A percentile compares a stretch with the other conserved stretches of the same genome.
These are phyloP conservation scores for Gracilariopsis chorda DNA, from an alignment of 23 red algal genomes.

Conservation along the genomic window DNA sequence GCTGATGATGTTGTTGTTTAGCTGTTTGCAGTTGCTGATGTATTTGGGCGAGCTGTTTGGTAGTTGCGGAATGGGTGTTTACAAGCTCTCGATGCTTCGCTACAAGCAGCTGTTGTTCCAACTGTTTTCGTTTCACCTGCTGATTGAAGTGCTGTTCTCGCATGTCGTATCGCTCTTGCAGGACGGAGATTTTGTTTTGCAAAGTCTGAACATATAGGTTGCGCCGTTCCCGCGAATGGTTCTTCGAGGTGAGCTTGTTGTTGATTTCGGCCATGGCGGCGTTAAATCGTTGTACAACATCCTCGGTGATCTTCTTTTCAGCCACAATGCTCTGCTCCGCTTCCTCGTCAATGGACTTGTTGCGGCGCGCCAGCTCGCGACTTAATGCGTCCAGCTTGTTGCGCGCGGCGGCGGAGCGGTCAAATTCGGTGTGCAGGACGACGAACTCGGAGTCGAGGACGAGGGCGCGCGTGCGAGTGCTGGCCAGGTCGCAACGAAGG, in stretches of 20 bases:
- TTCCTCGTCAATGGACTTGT: slow-evolving; percentile 41
- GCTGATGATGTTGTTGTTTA: background rate
- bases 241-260: slow-evolving; percentile 5
- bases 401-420: slow-evolving; percentile 18
- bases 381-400: slow-evolving; percentile 38
- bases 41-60: background rate
- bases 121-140: slow-evolving; percentile 32
- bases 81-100: slow-evolving; percentile 33
- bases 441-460: slow-evolving; percentile 50
- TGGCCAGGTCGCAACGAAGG: slow-evolving; percentile 46
- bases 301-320: slow-evolving; percentile 35
- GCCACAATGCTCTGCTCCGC: background rate
- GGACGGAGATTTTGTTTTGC: slow-evolving; percentile 10
- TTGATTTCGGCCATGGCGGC: slow-evolving; percentile 39
- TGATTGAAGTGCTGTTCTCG: slow-evolving; percentile 44
- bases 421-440: slow-evolving; percentile 36
- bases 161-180: slow-evolving; percentile 50
- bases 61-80: background rate
- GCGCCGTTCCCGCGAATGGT: slow-evolving; percentile 29
- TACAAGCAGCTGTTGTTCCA: slow-evolving; percentile 25
- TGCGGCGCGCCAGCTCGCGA: slow-evolving; percentile 21
- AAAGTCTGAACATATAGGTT: slow-evolving; percentile 9
- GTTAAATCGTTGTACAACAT: slow-evolving; percentile 47
- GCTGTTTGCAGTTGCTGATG: background rate
- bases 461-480: slow-evolving; percentile 28